Evolutionary conservation across 2,329 filamentous ascomycete genomes (phyloP), one percentile per base, ranked within the genome.

Genomic region (Oidium heveae): DNA sequence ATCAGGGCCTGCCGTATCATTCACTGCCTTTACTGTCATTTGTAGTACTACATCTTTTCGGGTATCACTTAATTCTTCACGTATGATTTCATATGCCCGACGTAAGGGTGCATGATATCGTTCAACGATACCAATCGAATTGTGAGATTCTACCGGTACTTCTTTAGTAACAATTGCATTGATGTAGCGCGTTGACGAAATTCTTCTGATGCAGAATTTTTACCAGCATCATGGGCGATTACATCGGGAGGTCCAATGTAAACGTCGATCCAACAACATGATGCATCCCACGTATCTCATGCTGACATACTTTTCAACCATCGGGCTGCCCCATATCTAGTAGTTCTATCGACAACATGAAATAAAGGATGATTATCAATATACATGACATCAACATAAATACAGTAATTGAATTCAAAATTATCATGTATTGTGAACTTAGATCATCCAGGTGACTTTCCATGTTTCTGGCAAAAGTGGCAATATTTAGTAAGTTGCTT

Each of bases 191-290:
- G 12, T 41, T 43, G 16, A 24, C 43, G 39, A 46, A 57, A 56
- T 43, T 57, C 52, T 18, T 47, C 53, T 16, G 13, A 49, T 15
- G 55, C 36, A 36, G 56, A 56, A 39, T 55, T 57, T 36, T 33
- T 54, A 36, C 54, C 53, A 32, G 41, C 39, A 47, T 54, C 41
- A 20, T 16, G 18, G 33, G 24, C 28, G 33, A 54, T 34, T 20
- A 36, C 16, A 34, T 57, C 55, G 3, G 41, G 54, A 9, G 54
- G 56, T 13, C 56, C 43, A 10, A 54, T 18, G 46, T 57, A 57
- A 2, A 44, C 55, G 18, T 57, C 47, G 1, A 56, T 54, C 52
- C 46, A 57, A 16, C 28, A 53, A 5, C 56, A 8, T 28, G 56
- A 28, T n/a, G 28, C 32, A 33, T 57, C 51, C 41, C 54, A 57